A percentile compares a stretch with the other conserved stretches of the same genome.
These are phyloP conservation scores for Euclidium syriacum DNA, from an alignment of 345 rosid species.

Conservation along the genomic window DNA sequence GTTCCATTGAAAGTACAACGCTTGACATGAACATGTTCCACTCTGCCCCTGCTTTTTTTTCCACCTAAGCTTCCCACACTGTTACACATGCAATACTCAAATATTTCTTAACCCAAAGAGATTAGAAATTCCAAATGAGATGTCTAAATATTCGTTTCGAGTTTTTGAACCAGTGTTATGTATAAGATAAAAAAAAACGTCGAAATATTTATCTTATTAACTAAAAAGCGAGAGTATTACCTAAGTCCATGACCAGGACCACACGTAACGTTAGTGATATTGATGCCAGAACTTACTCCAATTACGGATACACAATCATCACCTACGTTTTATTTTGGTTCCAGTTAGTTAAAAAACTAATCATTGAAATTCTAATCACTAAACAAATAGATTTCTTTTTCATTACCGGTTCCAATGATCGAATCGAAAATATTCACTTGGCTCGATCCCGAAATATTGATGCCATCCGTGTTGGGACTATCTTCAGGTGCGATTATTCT, in stretches of 20 bases:
- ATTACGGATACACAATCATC: constrained; percentile 16
- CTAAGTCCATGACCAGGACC: constrained; percentile 22
- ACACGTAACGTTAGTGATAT: not conserved
- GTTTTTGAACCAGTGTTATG: too few relatives aligned
- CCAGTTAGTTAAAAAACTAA: not conserved
- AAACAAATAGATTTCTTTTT: not conserved
- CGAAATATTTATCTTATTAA: too few relatives aligned
- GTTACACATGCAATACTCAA: not conserved
- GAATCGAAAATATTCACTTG: not conserved
- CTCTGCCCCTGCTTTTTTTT: not conserved
- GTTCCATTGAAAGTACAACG: constrained; percentile 6
- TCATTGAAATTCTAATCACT: not conserved
- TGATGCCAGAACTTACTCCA: not conserved
- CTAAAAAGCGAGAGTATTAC: not conserved
- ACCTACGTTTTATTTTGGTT: not conserved
- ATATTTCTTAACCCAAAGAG: too few relatives aligned
- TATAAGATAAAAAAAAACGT: too few relatives aligned
- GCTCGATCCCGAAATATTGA: not conserved
- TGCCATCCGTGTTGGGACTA: constrained; percentile 19
- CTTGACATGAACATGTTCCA: constrained; percentile 2
- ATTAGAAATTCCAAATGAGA: too few relatives aligned
- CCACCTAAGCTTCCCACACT: constrained; percentile 16
- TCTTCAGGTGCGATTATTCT: not conserved
- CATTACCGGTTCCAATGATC: not conserved
- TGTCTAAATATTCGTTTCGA: too few relatives aligned